Conservation (phyloP, 2,329 filamentous ascomycete species). For the Fusarium sp. region DNA sequence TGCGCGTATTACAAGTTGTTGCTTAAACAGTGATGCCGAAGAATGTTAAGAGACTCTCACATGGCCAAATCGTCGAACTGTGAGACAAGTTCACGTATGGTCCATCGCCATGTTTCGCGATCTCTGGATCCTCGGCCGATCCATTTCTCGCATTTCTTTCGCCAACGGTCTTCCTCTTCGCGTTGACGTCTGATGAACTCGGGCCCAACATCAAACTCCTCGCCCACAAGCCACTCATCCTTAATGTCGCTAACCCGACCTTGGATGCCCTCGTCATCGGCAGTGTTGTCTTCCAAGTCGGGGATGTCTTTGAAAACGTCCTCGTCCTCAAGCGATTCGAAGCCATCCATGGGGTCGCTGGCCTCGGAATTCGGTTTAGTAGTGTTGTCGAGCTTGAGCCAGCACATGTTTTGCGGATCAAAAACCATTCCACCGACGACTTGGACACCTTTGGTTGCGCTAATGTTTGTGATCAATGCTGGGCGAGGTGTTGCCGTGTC, state of each 20-base stretch:
- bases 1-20: slow-evolving; percentile 42
- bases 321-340: slow-evolving; percentile 82
- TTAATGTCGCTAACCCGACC: slow-evolving; percentile 70
- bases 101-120: slow-evolving; percentile 80
- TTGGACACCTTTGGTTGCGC: slow-evolving; percentile 84
- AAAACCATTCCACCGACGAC: slow-evolving; percentile 99
- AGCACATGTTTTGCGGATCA: slow-evolving; percentile 96
- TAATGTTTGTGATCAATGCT: slow-evolving; percentile 92
- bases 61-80: slow-evolving; percentile 55
- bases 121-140: slow-evolving; percentile 68
- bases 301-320: slow-evolving; percentile 96
- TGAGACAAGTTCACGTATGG: slow-evolving; percentile 69
- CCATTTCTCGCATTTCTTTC: slow-evolving; percentile 89
- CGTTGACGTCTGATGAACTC: slow-evolving; percentile 90
- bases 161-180: slow-evolving; percentile 93
- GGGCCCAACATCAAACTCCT: slow-evolving; percentile 97
- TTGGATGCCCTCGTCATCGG: slow-evolving; percentile 60
- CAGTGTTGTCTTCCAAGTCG: slow-evolving; percentile 79
- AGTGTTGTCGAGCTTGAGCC: slow-evolving; percentile 79
- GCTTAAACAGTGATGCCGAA: slow-evolving; percentile 35
- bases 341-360: slow-evolving; percentile 69
- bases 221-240: slow-evolving; percentile 87
- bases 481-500: slow-evolving; percentile 71
- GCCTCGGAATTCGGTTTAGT: slow-evolving; percentile 60
- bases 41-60: slow-evolving; percentile 42